phyloP scores from a whole-genome alignment of 495 filamentous ascomycete genomes.

The Usnea hakonensis region DNA sequence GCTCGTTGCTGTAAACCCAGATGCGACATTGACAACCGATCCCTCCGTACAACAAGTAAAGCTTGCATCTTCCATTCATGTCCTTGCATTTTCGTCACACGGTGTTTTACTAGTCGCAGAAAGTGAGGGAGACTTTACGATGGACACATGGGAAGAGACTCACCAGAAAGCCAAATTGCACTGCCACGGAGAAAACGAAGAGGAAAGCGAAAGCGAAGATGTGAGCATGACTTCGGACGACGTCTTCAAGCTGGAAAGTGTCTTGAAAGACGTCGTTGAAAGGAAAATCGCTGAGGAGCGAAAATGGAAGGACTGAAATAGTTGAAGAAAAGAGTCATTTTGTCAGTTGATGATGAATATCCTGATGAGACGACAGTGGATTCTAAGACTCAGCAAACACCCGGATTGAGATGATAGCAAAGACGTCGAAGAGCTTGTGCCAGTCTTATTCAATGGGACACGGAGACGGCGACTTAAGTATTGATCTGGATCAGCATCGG shows the following conservation, averaged over 20 bases:
- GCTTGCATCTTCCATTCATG: slow-evolving; percentile 61
- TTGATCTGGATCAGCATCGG: not conserved
- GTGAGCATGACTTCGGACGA: slow-evolving; percentile 10
- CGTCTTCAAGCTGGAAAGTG: slow-evolving; percentile 32
- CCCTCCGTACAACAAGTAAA: slow-evolving; percentile 49
- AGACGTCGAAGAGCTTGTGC: not conserved
- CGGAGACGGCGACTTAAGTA: not conserved
- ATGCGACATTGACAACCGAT: slow-evolving; percentile 45
- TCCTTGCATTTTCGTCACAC: slow-evolving; percentile 66
- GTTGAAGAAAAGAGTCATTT: not conserved
- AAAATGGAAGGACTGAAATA: slow-evolving; percentile 47
- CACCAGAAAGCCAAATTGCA: slow-evolving; percentile 54
- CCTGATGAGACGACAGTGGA: not conserved
- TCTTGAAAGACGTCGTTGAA: slow-evolving; percentile 54
- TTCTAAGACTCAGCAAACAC: not conserved
- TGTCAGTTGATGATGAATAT: not conserved
- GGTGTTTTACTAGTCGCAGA: slow-evolving; percentile 69
- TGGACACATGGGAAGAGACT: slow-evolving; percentile 68
- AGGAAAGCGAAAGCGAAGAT: slow-evolving; percentile 41
- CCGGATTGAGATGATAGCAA: not conserved
- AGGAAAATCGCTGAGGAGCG: slow-evolving; percentile 50
- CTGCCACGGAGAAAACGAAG: slow-evolving; percentile 47
- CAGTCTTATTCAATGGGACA: not conserved
- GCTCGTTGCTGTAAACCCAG: slow-evolving; percentile 50
- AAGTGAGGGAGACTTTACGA: slow-evolving; percentile 71